Evolutionary conservation across 257 asterid species (phyloP), one percentile per base, ranked within the genome.

Genomic region (Petunia axillaris): DNA sequence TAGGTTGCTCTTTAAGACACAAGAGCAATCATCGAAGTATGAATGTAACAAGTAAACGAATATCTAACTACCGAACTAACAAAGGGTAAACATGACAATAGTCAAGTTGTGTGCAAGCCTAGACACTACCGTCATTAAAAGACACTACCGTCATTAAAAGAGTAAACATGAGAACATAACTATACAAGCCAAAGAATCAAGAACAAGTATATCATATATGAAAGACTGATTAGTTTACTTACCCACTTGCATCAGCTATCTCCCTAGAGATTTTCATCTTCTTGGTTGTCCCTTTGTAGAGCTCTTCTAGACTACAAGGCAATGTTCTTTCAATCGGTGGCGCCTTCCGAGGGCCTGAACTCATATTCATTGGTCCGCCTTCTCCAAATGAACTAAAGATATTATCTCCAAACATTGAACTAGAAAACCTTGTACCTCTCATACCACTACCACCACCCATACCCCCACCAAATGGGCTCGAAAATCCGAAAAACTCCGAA

Each of bases 251-350:
- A 75, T 94, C 98, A 44, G 82, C 90, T 62, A 94, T 94, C 82
- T 93, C 96, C 60, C 98, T 89, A 3, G 97, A 91, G 39, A 94
- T 94, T 76, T 90, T 94, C 98, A 94, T 94, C 93, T 88, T 93
- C 87, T 91, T 94, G n/a, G 98, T 86, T 50, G 92, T 81, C 60
- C 98, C 98, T 64, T 91, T 94, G 87, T 91, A 94, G 7, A 94
- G 90, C 43, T 94, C 98, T 77, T 94, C 98, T 14, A 94, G 80
- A 80, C 89, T 90, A 83, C 98, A 94, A 52, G 93, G 91, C 82
- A 94, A 73, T 68, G 80, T 90, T 50, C 91, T 91, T 78, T 93
- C 98, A 3, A 93, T 90, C 0, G 96, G 93, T 0, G 92, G 89
- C 5, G 90, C 97, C 86, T 93, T 94, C 40, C 93, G 75, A 0